Conservation (phyloP, 306 rosid genomes). For the Prunus davidiana region DNA sequence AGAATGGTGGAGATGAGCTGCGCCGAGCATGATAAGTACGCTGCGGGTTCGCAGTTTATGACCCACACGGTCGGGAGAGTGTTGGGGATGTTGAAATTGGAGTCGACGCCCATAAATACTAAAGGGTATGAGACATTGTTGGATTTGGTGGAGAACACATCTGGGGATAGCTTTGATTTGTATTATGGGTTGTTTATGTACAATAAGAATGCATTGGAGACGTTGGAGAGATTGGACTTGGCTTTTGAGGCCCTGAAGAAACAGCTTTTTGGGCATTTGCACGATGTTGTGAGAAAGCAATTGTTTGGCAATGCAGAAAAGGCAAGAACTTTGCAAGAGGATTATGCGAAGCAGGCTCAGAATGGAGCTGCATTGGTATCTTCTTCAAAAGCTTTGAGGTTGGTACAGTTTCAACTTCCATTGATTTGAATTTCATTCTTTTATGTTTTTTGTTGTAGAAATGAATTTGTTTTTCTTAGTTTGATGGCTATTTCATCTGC, state of each 20-base stretch:
- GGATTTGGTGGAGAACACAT: slow-evolving; percentile 64
- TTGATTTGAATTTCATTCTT: not conserved
- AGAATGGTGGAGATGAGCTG: slow-evolving; percentile 77
- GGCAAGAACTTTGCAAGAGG: slow-evolving; percentile 15
- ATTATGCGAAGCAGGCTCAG: not conserved
- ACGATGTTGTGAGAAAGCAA: slow-evolving; percentile 55
- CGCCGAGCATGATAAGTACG: slow-evolving; percentile 56
- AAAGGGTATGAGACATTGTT: slow-evolving; percentile 73
- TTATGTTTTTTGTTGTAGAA: not conserved
- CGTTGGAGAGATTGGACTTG: slow-evolving; percentile 65
- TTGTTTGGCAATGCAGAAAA: slow-evolving; percentile 47
- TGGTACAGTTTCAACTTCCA: not conserved
- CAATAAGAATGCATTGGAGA: slow-evolving; percentile 60
- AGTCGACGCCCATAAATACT: slow-evolving; percentile 73
- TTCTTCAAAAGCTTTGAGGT: slow-evolving; percentile 39
- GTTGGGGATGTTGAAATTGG: slow-evolving; percentile 50
- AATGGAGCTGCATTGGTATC: slow-evolving; percentile 45
- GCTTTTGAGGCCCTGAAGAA: slow-evolving; percentile 73
- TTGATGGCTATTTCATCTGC: not conserved
- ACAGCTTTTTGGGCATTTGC: slow-evolving; percentile 59
- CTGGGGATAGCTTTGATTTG: slow-evolving; percentile 72
- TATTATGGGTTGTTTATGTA: slow-evolving; percentile 76
- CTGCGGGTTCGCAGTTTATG: slow-evolving; percentile 74
- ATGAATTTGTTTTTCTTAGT: not conserved
- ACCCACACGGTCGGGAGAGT: slow-evolving; percentile 86